Conservation (phyloP, 2,329 filamentous ascomycete species). For the Xylariaceae sp. region DNA sequence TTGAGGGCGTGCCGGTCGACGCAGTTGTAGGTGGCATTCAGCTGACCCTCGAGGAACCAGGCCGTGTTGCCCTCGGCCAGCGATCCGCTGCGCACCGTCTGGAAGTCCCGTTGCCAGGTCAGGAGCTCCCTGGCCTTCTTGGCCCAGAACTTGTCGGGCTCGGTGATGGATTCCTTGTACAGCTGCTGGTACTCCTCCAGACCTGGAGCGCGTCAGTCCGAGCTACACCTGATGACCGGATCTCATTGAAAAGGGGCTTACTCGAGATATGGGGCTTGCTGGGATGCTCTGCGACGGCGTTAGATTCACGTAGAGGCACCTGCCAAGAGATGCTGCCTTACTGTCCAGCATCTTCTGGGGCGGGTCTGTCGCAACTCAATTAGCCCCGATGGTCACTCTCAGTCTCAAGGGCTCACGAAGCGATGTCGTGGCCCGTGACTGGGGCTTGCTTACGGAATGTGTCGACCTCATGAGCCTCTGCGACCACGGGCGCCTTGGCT, state of each 20-base stretch:
- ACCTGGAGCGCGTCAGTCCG: conserved; percentile 32
- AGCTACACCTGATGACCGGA: neutral
- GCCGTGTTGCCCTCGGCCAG: conserved; percentile 75
- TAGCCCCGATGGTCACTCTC: conserved; percentile 12
- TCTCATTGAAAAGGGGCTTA: conserved; percentile 30
- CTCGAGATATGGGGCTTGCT: conserved; percentile 60
- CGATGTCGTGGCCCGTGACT: neutral
- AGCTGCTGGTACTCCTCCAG: conserved; percentile 60
- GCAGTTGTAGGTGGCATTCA: conserved; percentile 97
- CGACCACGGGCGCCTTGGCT: conserved; percentile 53
- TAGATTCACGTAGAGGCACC: conserved; percentile 8
- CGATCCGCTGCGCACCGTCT: conserved; percentile 75
- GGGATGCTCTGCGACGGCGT: conserved; percentile 51
- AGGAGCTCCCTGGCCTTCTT: conserved; percentile 79
- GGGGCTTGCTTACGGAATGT: conserved; percentile 52
- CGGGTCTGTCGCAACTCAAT: conserved; percentile 39
- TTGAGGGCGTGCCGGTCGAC: conserved; percentile 95
- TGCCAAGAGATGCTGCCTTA: conserved; percentile 32
- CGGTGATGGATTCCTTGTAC: conserved; percentile 79
- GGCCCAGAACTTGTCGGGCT: conserved; percentile 87
- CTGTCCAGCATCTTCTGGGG: conserved; percentile 61
- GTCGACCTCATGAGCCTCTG: conserved; percentile 69
- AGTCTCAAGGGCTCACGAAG: neutral
- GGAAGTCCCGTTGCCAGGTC: conserved; percentile 84
- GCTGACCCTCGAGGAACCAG: conserved; percentile 88